A percentile compares a stretch with the other conserved stretches of the same genome.
Evolutionary conservation across 2,329 filamentous ascomycete genomes (phyloP).

Genomic region (Phaeomoniella chlamydospora): DNA sequence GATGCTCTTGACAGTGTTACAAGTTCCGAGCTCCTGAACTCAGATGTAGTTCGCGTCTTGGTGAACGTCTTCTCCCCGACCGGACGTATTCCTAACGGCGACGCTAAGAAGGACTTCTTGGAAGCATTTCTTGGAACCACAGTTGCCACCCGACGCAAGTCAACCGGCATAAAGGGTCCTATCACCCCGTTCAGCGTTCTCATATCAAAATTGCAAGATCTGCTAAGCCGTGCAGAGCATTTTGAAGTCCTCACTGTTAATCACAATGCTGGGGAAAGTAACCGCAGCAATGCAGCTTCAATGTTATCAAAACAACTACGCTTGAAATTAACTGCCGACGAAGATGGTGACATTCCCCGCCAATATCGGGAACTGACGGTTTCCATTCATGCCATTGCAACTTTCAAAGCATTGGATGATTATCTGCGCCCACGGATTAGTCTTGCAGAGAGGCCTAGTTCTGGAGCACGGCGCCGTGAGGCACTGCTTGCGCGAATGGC

Average conservation of each 20-base stretch:
- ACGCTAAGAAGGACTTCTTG: constrained; percentile 71
- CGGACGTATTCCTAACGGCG: constrained; percentile 8
- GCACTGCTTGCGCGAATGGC: constrained; percentile 49
- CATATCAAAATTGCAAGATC: constrained; percentile 86
- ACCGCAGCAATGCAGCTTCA: constrained; percentile 77
- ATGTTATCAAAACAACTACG: constrained; percentile 96
- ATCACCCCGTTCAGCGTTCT: constrained; percentile 79
- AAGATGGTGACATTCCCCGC: constrained; percentile 76
- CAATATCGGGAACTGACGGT: constrained; percentile 93
- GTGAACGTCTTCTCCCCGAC: constrained; percentile 53
- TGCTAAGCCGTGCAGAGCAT: constrained; percentile 91
- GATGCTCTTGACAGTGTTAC: constrained; percentile 87
- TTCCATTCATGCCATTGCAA: constrained; percentile 94
- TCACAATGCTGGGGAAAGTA: constrained; percentile 80
- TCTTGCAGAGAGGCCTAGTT: constrained; percentile 58
- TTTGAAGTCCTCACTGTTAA: constrained; percentile 96
- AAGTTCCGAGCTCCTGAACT: constrained; percentile 84
- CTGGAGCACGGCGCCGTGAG: constrained; percentile 43
- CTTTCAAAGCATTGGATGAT: constrained; percentile 91
- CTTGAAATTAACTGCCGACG: constrained; percentile 75
- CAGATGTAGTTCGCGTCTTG: constrained; percentile 72
- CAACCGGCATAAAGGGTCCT: constrained; percentile 48
- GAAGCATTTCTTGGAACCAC: constrained; percentile 79
- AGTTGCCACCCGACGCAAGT: constrained; percentile 44
- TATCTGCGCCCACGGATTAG: constrained; percentile 85